phyloP scores from a whole-genome alignment of 495 filamentous ascomycete genomes.

The Penicillium soppii region DNA sequence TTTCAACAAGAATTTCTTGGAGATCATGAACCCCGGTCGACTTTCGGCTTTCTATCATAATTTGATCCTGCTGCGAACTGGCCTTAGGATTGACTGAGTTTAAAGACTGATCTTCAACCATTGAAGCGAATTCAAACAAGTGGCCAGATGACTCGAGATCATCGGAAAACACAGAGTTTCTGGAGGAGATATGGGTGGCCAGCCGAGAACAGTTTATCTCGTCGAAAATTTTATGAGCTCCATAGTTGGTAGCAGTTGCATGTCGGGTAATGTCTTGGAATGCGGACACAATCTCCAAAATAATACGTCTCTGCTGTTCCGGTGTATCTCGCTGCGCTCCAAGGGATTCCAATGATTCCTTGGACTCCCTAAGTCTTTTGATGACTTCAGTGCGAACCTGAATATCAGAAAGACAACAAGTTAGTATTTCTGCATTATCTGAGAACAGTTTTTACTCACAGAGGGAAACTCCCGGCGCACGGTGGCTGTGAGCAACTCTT shows the following conservation, averaged over 20 bases:
- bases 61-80: no score
- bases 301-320: slow-evolving; percentile 43
- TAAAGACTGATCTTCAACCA: background rate
- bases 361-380: slow-evolving; percentile 33
- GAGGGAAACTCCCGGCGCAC: slow-evolving; percentile 53
- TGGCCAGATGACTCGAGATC: slow-evolving; percentile 41
- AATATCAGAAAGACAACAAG: no score
- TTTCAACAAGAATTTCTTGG: slow-evolving; percentile 22
- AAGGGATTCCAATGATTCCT: slow-evolving; percentile 35
- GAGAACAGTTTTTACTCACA: slow-evolving; percentile 19
- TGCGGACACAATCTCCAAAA: slow-evolving; percentile 37
- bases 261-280: slow-evolving; percentile 42
- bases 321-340: slow-evolving; percentile 43
- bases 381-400: slow-evolving; percentile 47
- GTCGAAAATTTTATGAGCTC: slow-evolving; percentile 37
- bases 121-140: background rate
- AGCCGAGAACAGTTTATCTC: slow-evolving; percentile 31
- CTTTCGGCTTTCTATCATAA: background rate
- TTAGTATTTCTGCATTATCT: background rate
- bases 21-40: slow-evolving; percentile 13
- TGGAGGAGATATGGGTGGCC: slow-evolving; percentile 43
- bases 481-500: slow-evolving; percentile 34
- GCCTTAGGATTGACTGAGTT: background rate
- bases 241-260: slow-evolving; percentile 47
- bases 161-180: slow-evolving; percentile 42